A percentile compares a stretch with the other conserved stretches of the same genome.
These are phyloP conservation scores for Talaromyces sp. DNA, from an alignment of 2,329 filamentous ascomycete genomes.

Conservation along the genomic window DNA sequence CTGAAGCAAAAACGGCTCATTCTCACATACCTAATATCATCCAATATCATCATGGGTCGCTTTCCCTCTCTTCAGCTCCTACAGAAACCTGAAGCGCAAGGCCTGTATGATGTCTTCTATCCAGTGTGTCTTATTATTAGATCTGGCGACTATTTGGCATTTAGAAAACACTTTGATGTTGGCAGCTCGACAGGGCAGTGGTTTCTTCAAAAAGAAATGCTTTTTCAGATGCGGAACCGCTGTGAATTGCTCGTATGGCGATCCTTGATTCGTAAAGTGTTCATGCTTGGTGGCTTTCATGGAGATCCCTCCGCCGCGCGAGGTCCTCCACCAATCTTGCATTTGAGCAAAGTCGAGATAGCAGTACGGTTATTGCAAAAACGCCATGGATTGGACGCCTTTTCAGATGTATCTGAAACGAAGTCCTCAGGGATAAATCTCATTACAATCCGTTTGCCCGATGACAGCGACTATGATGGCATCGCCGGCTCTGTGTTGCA, in stretches of 20 bases:
- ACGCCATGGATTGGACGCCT: slow-evolving; percentile 23
- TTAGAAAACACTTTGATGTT: slow-evolving; percentile 64
- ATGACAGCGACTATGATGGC: slow-evolving; percentile 34
- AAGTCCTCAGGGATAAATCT: slow-evolving; percentile 6
- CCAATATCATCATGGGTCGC: slow-evolving; percentile 78
- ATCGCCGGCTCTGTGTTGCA: slow-evolving; percentile 20
- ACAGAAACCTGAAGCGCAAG: slow-evolving; percentile 64
- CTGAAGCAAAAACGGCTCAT: slow-evolving; percentile 71
- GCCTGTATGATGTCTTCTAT: slow-evolving; percentile 63
- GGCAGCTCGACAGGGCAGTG: slow-evolving; percentile 59
- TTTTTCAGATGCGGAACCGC: slow-evolving; percentile 71
- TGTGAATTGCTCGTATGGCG: slow-evolving; percentile 83
- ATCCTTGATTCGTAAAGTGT: slow-evolving; percentile 72
- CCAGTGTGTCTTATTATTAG: slow-evolving; percentile 71
- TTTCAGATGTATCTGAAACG: slow-evolving; percentile 11
- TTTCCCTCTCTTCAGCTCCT: slow-evolving; percentile 70
- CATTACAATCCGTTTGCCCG: slow-evolving; percentile 30
- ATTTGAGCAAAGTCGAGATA: slow-evolving; percentile 64
- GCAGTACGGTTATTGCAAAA: slow-evolving; percentile 63
- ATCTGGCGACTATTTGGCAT: slow-evolving; percentile 69
- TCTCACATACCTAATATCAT: slow-evolving; percentile 76
- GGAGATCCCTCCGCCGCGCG: slow-evolving; percentile 49
- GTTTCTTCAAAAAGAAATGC: slow-evolving; percentile 71
- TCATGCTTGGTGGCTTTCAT: slow-evolving; percentile 72
- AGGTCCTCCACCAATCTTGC: slow-evolving; percentile 66